A percentile compares a stretch with the other conserved stretches of the same genome.
phyloP scores from a whole-genome alignment of 1,284 basidiomycete species.

The Mycena citricolor region DNA sequence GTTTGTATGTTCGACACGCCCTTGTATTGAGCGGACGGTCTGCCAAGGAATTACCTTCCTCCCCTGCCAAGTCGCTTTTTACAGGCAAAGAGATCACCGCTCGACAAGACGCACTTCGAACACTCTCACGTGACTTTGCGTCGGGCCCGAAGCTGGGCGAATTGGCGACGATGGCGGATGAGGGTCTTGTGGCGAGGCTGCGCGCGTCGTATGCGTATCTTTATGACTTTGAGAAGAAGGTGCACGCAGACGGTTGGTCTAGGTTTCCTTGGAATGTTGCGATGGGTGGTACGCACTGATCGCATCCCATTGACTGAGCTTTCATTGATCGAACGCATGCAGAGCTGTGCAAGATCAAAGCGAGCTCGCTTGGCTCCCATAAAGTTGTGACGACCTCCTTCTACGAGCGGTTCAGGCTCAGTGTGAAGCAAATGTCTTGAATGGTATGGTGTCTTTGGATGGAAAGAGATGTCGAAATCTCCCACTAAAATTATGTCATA shows the following conservation, averaged over 20 bases:
- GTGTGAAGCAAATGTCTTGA: no score
- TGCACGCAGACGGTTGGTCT: constrained; percentile 20
- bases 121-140: constrained; percentile 35
- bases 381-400: constrained; percentile 27
- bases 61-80: no score
- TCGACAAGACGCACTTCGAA: constrained; percentile 41
- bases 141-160: constrained; percentile 13
- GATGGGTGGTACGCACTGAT: constrained; percentile 22
- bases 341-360: constrained; percentile 31
- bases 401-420: constrained; percentile 30
- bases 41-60: no score
- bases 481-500: no score
- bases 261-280: constrained; percentile 32
- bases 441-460: no score
- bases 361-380: constrained; percentile 25
- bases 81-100: constrained; percentile 36
- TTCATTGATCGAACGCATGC: not conserved
- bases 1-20: constrained; percentile 22
- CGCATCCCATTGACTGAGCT: not conserved
- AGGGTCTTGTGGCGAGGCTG: constrained; percentile 24
- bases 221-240: constrained; percentile 24
- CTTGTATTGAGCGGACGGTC: no score
- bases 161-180: constrained; percentile 26
- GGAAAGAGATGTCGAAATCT: no score
- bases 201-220: constrained; percentile 30